phyloP scores from a whole-genome alignment of 306 rosid genomes.

The Trifolium subterraneum region DNA sequence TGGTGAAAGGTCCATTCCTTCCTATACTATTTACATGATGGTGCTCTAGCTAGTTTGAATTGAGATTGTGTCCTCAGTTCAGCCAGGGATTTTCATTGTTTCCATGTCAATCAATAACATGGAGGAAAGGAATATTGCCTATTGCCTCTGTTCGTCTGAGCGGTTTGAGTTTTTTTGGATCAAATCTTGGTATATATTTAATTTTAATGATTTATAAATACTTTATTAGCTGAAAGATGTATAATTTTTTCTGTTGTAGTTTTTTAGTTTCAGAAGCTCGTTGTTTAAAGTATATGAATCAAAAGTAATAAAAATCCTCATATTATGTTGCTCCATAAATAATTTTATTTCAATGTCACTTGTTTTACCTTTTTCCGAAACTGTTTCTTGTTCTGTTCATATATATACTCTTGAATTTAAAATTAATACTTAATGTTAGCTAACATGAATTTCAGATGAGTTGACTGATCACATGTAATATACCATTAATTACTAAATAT shows the following conservation, averaged over 20 bases:
- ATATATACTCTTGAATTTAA: too few relatives aligned
- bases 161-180: not conserved
- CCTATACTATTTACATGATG: conserved; percentile 3
- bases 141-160: conserved; percentile 1
- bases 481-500: not conserved
- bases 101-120: conserved; percentile 20
- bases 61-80: conserved; percentile 3
- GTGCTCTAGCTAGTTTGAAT: conserved; percentile 3
- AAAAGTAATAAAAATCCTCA: not conserved
- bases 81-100: conserved; percentile 5
- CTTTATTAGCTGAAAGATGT: not conserved
- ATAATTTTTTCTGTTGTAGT: not conserved
- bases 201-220: not conserved
- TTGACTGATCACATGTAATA: not conserved
- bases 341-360: not conserved
- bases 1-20: not conserved
- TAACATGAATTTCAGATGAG: too few relatives aligned
- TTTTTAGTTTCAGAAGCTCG: not conserved
- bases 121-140: conserved; percentile 17
- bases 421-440: not conserved
- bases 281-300: conserved; percentile 1
- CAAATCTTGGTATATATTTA: conserved; percentile 1
- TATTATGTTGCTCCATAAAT: not conserved
- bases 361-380: not conserved
- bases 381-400: not conserved